Base-by-base conservation (phyloP, 179 eudicot species). In the Silene noctiflora region DNA sequence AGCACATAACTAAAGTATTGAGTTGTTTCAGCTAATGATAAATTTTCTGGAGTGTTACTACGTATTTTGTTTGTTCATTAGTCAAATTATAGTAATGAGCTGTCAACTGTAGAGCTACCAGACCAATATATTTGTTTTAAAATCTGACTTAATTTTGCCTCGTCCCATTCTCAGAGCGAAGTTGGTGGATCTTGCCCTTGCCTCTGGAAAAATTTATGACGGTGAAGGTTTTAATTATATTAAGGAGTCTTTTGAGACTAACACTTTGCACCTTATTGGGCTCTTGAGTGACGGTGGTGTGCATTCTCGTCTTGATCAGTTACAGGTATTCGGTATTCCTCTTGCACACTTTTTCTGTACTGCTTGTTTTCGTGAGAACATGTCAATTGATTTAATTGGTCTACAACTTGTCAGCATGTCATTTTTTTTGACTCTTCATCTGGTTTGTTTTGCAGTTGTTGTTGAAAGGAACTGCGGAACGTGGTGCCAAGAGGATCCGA, bases 281-380 rank as follows among this genome's bases (percentile, higher is more conserved):
- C 79, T 93, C 67, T 71, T 91, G 75, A 91, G 96, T 83, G 98
- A 93, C 72, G 98, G 98, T 31, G 96, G 98, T 80, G 98, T 93
- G 4, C 98, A 93, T 80, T 93, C 96, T 35, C 87, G 98, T 33
- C 84, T 91, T 71, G 96, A 93, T 76, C 96, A 93, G 77, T 67
- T 93, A 73, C 98, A 84, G 96, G 98, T 93, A 78, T 27, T 4
- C 3, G 96, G 98, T 93, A 78, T 27, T 4, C 3, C 27, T 20
- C n/a, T 68, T 31, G 7, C 16, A 22, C 59, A 2, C 10, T n/a
- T 24, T 21, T 67, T 3, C 4, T 53, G 22, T 51, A n/a, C 2
- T 39, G n/a, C 56, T 5, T 27, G 33, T 69, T 39, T 67, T 14
- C 4, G 8, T 16, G 29, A 5, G n/a, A 48, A 0, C n/a, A 14